Conservation (phyloP, 1,139 yeast genomes). For the Diutina sp. region DNA sequence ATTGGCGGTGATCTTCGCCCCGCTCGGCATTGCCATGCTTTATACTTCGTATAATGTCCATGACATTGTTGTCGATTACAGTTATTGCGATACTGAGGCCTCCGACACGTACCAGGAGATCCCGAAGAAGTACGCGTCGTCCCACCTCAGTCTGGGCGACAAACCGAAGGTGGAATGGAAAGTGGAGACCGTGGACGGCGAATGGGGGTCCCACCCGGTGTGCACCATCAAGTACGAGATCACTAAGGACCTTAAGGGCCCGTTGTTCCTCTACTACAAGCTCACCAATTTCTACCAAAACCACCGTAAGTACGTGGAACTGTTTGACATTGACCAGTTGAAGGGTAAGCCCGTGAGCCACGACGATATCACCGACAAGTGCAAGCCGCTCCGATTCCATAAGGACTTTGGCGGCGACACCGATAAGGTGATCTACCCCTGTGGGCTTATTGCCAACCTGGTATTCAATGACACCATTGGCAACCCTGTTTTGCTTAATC, state of each 20-base stretch:
- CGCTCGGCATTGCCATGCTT: conserved; percentile 59
- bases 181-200: conserved; percentile 17
- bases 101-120: conserved; percentile 22
- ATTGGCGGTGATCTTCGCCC: conserved; percentile 56
- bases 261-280: conserved; percentile 55
- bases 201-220: conserved; percentile 23
- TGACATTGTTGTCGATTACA: conserved; percentile 43
- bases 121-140: conserved; percentile 36
- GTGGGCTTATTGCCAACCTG: conserved; percentile 72
- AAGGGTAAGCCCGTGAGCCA: conserved; percentile 45
- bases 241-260: conserved; percentile 45
- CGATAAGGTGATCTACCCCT: conserved; percentile 46
- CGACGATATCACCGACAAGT: conserved; percentile 35
- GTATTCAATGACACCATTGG: conserved; percentile 60
- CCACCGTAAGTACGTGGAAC: conserved; percentile 65
- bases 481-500: conserved; percentile 30
- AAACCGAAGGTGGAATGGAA: conserved; percentile 44
- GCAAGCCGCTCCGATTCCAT: conserved; percentile 41
- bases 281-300: conserved; percentile 68
- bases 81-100: conserved; percentile 37
- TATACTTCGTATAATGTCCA: conserved; percentile 50
- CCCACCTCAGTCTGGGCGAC: conserved; percentile 39
- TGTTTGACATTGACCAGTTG: conserved; percentile 53
- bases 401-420: conserved; percentile 17
- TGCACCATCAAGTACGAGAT: conserved; percentile 49